Evolutionary conservation across 2,329 filamentous ascomycete species (phyloP), one percentile per base, ranked within the genome.

Genomic region (Escovopsis sp.): DNA sequence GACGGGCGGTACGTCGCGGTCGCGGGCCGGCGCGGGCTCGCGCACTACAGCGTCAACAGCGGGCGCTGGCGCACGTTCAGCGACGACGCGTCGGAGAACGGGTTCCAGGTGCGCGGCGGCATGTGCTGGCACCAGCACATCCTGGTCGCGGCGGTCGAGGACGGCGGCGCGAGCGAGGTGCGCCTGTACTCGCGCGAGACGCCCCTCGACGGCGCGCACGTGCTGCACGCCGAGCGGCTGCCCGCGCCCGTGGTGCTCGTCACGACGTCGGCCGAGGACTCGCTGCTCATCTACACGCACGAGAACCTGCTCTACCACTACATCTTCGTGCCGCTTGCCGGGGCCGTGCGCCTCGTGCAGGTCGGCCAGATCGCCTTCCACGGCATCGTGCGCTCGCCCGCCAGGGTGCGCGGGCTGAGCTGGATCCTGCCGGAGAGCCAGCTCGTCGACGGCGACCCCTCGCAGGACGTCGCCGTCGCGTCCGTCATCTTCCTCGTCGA

Each of bases 71-170:
- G 94, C 58, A 93, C 83, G 0, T 98, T 98, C 57, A 73, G 81
- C 39, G 86, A 88, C 52, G 73, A 79, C 24, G 76, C 73, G 27
- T 74, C 81, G 54, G 91, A 96, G 60, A 87, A 88, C 52, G 85
- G 88, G 47, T 98, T 98, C 56, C 78, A 86, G 20, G 85, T 98
- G 12, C 73, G 88, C 47, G 91, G 91, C 39, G 91, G 91, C 7
- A 94, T 98, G 88, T 96, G 89, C 58, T 98, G 91, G 91, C 88
- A 94, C 57, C 87, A 94, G 50, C 89, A 98, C 61, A 84, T 96
- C 29, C 70, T 98, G 14, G 84, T 96, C 43, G 88, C 87, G 33
- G 87, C 89, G 4, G 81, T 95, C n/a, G 91, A 98, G 60, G 79
- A 77, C 41, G 84, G 83, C 50, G 75, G 79, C 49, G 79, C 79